These are phyloP conservation scores for Lecanicillium sp. DNA, from an alignment of 2,329 filamentous ascomycete genomes.

Conservation along the genomic window DNA sequence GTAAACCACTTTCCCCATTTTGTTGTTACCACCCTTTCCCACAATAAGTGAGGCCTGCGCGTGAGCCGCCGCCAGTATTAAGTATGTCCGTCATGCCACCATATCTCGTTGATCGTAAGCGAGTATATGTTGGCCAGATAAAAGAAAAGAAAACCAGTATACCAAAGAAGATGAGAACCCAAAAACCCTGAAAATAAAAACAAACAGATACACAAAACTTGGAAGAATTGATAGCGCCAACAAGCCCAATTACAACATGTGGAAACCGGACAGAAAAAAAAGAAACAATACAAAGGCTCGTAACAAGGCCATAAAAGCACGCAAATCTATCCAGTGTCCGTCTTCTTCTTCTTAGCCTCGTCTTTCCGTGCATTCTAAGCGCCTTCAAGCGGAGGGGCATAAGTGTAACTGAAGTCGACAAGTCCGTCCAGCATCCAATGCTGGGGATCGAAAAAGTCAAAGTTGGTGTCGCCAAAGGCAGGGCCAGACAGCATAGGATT, in stretches of 20 bases:
- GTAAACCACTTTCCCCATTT: too few relatives aligned
- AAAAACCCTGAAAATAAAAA: not conserved
- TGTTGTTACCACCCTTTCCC: not conserved
- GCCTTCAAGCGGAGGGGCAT: conserved; percentile 47
- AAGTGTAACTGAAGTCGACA: conserved; percentile 69
- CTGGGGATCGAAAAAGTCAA: conserved; percentile 86
- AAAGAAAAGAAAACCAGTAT: conserved; percentile 12
- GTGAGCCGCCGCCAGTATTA: not conserved
- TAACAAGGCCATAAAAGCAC: too few relatives aligned
- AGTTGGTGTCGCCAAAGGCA: conserved; percentile 60
- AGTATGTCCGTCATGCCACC: too few relatives aligned
- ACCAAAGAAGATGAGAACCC: conserved; percentile 1
- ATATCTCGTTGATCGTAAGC: not conserved
- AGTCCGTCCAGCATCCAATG: conserved; percentile 90
- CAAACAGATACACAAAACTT: not conserved
- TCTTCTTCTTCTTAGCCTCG: not conserved
- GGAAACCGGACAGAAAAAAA: not conserved
- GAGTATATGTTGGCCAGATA: not conserved
- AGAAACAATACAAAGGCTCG: conserved; percentile 4
- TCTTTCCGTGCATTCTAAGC: conserved; percentile 24
- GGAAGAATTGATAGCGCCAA: not conserved
- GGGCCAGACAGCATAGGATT: conserved; percentile 42
- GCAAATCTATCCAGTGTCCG: not conserved
- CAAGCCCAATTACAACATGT: not conserved
- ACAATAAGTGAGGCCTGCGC: too few relatives aligned